Conservation (phyloP, 1,284 basidiomycete genomes). For the Cutaneotrichosporon dermatis region DNA sequence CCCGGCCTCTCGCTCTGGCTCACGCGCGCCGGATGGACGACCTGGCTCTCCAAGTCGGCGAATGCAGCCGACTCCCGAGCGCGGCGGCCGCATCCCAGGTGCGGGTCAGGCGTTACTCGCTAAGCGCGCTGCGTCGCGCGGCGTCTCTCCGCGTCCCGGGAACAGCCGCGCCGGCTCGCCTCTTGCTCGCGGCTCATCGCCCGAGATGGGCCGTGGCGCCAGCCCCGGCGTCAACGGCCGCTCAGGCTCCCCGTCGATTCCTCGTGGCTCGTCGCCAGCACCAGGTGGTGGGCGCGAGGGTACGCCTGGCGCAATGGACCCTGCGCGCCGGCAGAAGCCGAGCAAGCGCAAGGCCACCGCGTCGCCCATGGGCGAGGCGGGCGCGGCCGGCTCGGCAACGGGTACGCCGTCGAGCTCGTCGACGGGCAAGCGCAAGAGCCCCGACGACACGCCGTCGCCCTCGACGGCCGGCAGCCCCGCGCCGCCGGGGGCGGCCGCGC, state of each 20-base stretch:
- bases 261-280: slow-evolving; percentile 20
- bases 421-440: slow-evolving; percentile 19
- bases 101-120: slow-evolving; percentile 37
- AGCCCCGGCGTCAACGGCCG: slow-evolving; percentile 11
- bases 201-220: slow-evolving; percentile 13
- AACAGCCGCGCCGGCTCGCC: slow-evolving; percentile 22
- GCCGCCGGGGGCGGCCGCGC: neutral
- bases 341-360: slow-evolving; percentile 19
- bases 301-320: slow-evolving; percentile 2
- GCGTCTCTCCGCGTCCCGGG: slow-evolving; percentile 26
- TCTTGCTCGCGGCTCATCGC: slow-evolving; percentile 21
- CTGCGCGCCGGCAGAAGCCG: slow-evolving; percentile 12
- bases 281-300: slow-evolving; percentile 10
- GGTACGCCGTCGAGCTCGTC: neutral
- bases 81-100: slow-evolving; percentile 33
- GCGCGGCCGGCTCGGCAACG: neutral
- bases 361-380: slow-evolving; percentile 7
- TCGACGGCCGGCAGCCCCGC: neutral
- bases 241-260: slow-evolving; percentile 12
- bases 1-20: slow-evolving; percentile 8
- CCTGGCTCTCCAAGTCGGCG: slow-evolving; percentile 25
- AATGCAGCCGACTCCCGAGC: slow-evolving; percentile 22
- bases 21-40: slow-evolving; percentile 20
- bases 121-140: slow-evolving; percentile 39
- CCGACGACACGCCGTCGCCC: slow-evolving; percentile 9